Evolutionary conservation across 2,329 filamentous ascomycete species (phyloP).

Genomic region (Neodidymelliopsis sp.): DNA sequence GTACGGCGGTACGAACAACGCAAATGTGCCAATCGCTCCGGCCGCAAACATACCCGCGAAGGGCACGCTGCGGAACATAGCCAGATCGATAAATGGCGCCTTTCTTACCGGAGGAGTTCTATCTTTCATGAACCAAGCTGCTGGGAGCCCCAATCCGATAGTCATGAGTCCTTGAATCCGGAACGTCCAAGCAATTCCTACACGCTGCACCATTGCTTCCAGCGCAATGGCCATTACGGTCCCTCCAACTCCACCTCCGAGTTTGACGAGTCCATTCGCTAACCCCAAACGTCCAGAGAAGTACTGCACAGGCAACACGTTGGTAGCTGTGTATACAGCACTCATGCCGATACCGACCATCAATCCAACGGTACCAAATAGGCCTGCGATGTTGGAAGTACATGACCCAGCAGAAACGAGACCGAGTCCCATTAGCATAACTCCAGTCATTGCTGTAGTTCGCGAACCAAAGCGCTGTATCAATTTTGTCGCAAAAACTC

Average conservation of each 20-base stretch:
- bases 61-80: conserved; percentile 33
- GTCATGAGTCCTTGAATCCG: conserved; percentile 33
- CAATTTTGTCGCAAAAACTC: conserved; percentile 61
- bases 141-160: conserved; percentile 33
- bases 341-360: conserved; percentile 54
- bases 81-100: conserved; percentile 31
- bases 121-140: conserved; percentile 36
- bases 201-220: conserved; percentile 32
- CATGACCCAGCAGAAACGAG: conserved; percentile 58
- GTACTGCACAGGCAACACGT: conserved; percentile 35
- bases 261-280: conserved; percentile 39
- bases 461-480: conserved; percentile 60
- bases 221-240: conserved; percentile 34
- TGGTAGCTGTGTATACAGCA: conserved; percentile 33
- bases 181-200: conserved; percentile 40
- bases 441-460: conserved; percentile 57
- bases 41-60: conserved; percentile 33
- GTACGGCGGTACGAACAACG: conserved; percentile 38
- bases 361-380: conserved; percentile 58
- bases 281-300: conserved; percentile 37
- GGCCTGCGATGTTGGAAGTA: conserved; percentile 28
- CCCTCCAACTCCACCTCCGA: conserved; percentile 39
- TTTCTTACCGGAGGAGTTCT: conserved; percentile 23
- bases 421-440: conserved; percentile 59
- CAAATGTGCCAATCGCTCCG: conserved; percentile 35